phyloP scores from a whole-genome alignment of 306 rosid genomes.

The Astragalus membranaceus region DNA sequence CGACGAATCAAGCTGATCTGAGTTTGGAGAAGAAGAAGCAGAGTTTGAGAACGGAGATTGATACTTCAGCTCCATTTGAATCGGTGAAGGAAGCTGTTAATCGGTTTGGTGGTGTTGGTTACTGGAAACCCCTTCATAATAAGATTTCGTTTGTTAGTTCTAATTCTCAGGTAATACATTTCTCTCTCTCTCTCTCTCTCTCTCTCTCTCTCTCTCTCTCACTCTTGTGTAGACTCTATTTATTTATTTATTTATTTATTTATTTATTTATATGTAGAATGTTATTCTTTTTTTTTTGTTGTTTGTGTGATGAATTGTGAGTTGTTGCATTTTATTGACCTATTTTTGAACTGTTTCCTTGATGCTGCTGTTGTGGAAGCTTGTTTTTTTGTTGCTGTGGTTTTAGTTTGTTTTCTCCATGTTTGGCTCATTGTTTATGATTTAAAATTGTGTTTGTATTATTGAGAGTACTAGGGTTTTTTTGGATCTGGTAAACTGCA shows the following conservation, averaged over 20 bases:
- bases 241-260: neutral
- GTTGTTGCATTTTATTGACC: neutral
- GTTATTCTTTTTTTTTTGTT: neutral
- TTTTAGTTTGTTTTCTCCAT: neutral
- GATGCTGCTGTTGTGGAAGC: neutral
- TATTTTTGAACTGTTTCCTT: neutral
- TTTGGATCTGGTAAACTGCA: neutral
- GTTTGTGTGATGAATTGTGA: neutral
- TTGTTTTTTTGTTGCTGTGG: neutral
- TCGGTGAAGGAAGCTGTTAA: slow-evolving; percentile 75
- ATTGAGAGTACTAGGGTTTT: neutral
- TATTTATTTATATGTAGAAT: neutral
- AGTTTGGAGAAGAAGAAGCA: neutral
- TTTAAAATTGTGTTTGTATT: neutral
- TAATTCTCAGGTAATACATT: slow-evolving; percentile 30
- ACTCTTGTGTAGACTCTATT: neutral
- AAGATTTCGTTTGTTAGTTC: neutral
- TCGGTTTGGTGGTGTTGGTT: slow-evolving; percentile 70
- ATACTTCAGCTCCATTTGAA: slow-evolving; percentile 77
- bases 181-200: neutral
- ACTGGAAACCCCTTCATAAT: slow-evolving; percentile 57
- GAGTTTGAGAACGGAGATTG: slow-evolving; percentile 54
- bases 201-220: neutral
- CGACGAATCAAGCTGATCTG: slow-evolving; percentile 6
- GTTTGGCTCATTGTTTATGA: neutral